Base-by-base conservation (phyloP, 2,329 filamentous ascomycete genomes). In the Aureobasidium namibiae region DNA sequence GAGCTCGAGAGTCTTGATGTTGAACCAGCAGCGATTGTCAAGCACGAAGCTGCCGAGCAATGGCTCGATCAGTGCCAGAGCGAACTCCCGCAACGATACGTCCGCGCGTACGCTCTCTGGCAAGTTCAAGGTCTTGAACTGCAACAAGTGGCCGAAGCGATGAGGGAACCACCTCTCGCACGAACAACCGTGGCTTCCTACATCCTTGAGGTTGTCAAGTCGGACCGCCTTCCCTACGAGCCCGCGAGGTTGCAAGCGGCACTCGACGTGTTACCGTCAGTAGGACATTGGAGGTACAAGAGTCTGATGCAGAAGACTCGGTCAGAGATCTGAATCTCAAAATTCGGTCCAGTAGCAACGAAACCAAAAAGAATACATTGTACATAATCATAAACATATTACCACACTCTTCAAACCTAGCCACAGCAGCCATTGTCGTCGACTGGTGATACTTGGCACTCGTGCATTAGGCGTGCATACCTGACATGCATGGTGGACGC, bases 41-140 rank as follows among this genome's bases (percentile, higher is more conserved):
- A 56, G n/a, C 33, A 60, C 9, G 21, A 34, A 39, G 39, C 36
- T 18, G 48, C 52, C 1, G 45, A 52, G 16, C 11, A 9, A 42
- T 53, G 44, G 54, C 48, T 46, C 6, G 29, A 13, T 4, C n/a
- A 57, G 21, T 59, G 44, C 36, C 26, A 21, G 16, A 34, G 18
- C 59, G 45, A 44, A n/a, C 39, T 16, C 2, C 26, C 26, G 54
- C n/a, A 26, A 29, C 10, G 23, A 57, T 38, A 9, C 2, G 69
- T 88, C 1, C 78, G 82, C 14, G 77, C 83, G 1, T 89, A 88
- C 65, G 81, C 79, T 63, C 70, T 90, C 21, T 90, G 87, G 87
- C 75, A 84, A 58, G 78, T 83, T 60, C 69, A 77, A 8, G 72
- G 75, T 13, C 72, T 88, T 18, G 63, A 68, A 0, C 74, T 84